Conservation (phyloP, 2,329 filamentous ascomycete species). For the Fusarium illudens region DNA sequence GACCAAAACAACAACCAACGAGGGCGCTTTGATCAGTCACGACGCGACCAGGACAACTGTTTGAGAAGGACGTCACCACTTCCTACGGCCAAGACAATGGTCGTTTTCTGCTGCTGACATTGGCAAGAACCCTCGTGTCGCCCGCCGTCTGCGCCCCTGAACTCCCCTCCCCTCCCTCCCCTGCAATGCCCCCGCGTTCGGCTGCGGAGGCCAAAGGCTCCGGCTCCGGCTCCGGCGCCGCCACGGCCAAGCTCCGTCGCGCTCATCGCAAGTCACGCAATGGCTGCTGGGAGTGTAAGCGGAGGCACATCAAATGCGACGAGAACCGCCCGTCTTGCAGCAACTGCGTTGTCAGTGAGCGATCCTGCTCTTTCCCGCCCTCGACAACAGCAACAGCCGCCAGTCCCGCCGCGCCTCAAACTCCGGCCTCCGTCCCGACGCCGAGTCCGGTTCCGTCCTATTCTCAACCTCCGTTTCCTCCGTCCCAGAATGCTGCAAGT, state of each 20-base stretch:
- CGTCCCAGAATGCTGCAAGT: slow-evolving; percentile 2
- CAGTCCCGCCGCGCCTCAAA: slow-evolving; percentile 1
- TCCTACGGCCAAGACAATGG: slow-evolving; percentile 7
- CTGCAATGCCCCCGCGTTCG: slow-evolving; percentile 32
- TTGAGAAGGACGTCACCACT: background rate
- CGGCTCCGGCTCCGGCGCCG: slow-evolving; percentile 24
- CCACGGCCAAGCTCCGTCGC: slow-evolving; percentile 45
- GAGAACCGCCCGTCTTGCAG: slow-evolving; percentile 52
- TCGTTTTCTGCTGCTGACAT: background rate
- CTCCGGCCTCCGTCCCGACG: slow-evolving; percentile 11
- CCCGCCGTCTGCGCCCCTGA: background rate
- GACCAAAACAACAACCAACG: background rate
- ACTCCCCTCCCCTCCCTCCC: background rate
- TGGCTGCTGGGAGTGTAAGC: slow-evolving; percentile 52
- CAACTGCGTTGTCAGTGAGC: slow-evolving; percentile 51
- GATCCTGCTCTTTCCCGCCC: slow-evolving; percentile 48
- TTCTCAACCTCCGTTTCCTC: slow-evolving; percentile 6
- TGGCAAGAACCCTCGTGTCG: background rate
- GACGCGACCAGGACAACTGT: background rate
- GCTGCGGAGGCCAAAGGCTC: slow-evolving; percentile 19
- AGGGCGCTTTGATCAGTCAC: background rate
- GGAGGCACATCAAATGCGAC: slow-evolving; percentile 55
- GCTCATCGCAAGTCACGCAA: slow-evolving; percentile 53
- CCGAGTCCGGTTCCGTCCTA: slow-evolving; percentile 6
- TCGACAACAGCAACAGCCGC: background rate